phyloP scores from a whole-genome alignment of 768 basidiomycete species.

The Psilocybe subaeruginosa region DNA sequence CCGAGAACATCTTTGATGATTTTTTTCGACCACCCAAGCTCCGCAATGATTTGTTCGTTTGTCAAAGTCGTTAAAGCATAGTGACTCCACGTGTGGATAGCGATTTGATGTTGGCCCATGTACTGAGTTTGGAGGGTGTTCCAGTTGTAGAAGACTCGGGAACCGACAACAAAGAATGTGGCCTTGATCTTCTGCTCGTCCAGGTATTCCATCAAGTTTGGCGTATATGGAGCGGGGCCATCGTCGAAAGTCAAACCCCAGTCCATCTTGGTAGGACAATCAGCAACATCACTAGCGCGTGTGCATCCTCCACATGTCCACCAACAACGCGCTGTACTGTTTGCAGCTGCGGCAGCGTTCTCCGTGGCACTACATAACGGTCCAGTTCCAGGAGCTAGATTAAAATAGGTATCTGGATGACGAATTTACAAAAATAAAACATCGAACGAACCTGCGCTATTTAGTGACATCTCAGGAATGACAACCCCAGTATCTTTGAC shows the following conservation, averaged over 20 bases:
- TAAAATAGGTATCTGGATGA: not conserved
- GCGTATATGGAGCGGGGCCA: constrained; percentile 80
- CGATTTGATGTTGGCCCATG: constrained; percentile 79
- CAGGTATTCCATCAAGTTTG: constrained; percentile 73
- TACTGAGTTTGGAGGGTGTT: constrained; percentile 75
- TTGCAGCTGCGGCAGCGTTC: constrained; percentile 57
- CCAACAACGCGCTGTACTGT: constrained; percentile 64
- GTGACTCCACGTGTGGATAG: constrained; percentile 73
- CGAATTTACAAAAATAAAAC: constrained; percentile 4
- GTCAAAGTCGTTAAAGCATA: constrained; percentile 69
- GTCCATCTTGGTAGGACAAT: constrained; percentile 69
- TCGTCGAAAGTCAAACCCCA: constrained; percentile 73
- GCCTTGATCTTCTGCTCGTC: constrained; percentile 65
- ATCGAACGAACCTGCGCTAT: constrained; percentile 36
- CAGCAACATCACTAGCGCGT: constrained; percentile 63
- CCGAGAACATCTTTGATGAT: constrained; percentile 82
- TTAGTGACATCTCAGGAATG: constrained; percentile 59
- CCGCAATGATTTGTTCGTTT: constrained; percentile 84
- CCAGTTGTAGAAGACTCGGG: constrained; percentile 74
- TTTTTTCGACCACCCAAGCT: constrained; percentile 87
- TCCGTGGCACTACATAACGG: constrained; percentile 44
- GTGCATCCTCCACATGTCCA: constrained; percentile 82
- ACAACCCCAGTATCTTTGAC: constrained; percentile 52
- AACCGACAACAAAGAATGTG: constrained; percentile 90
- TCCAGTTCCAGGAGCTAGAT: constrained; percentile 37